These are phyloP conservation scores for Puccinia triticina DNA, from an alignment of 1,284 basidiomycete species.

Conservation along the genomic window DNA sequence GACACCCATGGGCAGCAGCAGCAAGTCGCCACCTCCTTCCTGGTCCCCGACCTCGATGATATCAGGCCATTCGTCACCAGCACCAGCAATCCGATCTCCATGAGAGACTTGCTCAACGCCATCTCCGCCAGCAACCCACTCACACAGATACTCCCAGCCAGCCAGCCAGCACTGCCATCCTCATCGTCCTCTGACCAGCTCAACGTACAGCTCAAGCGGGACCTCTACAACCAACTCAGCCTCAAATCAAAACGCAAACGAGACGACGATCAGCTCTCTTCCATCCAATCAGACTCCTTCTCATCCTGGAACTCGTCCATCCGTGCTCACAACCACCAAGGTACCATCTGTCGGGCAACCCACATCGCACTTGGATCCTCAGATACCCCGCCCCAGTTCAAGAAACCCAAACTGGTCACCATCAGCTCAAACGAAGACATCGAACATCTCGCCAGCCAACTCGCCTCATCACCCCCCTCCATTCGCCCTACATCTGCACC, in stretches of 20 bases:
- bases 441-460: not conserved
- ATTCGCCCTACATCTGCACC: not conserved
- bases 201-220: conserved; percentile 1
- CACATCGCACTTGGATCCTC: not conserved
- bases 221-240: not conserved
- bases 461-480: not conserved
- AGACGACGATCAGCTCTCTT: not conserved
- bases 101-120: conserved; percentile 23
- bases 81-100: conserved; percentile 18
- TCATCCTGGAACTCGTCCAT: not conserved
- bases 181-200: not conserved
- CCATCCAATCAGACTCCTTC: not conserved
- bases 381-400: not conserved
- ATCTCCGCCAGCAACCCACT: conserved; percentile 25
- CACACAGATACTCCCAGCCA: not conserved
- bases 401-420: conserved; percentile 15
- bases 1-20: not conserved
- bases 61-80: conserved; percentile 22
- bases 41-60: conserved; percentile 30
- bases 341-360: not conserved
- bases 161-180: no score
- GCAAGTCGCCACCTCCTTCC: not conserved
- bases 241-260: conserved; percentile 24
- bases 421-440: conserved; percentile 2
- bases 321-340: not conserved